A percentile compares a stretch with the other conserved stretches of the same genome.
phyloP scores from a whole-genome alignment of 2,329 filamentous ascomycete species.

The Aspergillus fijiensis region DNA sequence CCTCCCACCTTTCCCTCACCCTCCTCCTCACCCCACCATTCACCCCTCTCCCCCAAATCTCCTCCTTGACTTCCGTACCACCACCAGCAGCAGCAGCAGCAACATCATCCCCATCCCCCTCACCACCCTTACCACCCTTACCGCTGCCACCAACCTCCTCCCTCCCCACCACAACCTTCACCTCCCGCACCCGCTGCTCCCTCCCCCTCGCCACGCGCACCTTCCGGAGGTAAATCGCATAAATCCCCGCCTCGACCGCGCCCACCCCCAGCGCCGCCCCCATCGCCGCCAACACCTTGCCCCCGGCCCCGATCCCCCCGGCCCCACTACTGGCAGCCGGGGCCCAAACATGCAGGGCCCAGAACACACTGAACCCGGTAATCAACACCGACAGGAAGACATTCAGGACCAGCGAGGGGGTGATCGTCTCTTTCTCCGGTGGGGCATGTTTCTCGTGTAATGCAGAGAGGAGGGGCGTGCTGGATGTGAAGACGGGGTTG shows the following conservation, averaged over 20 bases:
- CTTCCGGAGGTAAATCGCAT: conserved; percentile 48
- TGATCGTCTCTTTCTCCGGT: conserved; percentile 44
- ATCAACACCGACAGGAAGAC: conserved; percentile 83
- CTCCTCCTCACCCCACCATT: conserved; percentile 43
- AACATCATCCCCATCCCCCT: neutral
- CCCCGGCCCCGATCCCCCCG: conserved; percentile 34
- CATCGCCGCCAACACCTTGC: conserved; percentile 43
- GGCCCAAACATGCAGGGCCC: conserved; percentile 36
- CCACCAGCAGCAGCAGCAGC: neutral
- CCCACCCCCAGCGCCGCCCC: conserved; percentile 45
- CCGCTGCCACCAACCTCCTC: conserved; percentile 17
- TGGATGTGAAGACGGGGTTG: conserved; percentile 46
- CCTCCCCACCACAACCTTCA: conserved; percentile 35
- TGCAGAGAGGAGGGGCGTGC: conserved; percentile 58
- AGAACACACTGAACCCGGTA: conserved; percentile 50
- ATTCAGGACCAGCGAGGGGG: conserved; percentile 72
- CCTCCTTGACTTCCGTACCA: conserved; percentile 26
- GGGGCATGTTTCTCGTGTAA: conserved; percentile 30
- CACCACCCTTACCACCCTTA: neutral
- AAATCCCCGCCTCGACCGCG: conserved; percentile 48
- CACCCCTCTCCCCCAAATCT: conserved; percentile 43
- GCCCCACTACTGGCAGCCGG: conserved; percentile 30
- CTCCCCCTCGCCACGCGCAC: conserved; percentile 39
- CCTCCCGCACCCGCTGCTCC: conserved; percentile 41
- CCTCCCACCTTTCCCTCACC: conserved; percentile 41